A percentile compares a stretch with the other conserved stretches of the same genome.
These are phyloP conservation scores for Zasmidium cellare DNA, from an alignment of 2,329 filamentous ascomycete species.

Conservation along the genomic window DNA sequence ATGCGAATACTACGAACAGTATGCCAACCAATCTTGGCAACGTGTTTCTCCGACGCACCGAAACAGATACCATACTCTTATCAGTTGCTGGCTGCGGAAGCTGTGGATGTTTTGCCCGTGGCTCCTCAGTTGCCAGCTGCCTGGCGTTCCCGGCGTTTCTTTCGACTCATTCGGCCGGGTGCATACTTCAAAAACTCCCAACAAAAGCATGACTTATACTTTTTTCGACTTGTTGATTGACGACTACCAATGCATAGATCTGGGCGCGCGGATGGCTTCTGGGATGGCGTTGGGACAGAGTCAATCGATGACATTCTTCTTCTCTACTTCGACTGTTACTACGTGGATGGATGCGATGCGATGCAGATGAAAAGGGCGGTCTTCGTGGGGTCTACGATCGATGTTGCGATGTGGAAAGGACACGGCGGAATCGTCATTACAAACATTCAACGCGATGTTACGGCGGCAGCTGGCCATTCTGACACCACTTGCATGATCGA, in stretches of 20 bases:
- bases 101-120: not conserved
- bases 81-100: not conserved
- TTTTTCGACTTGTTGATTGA: slow-evolving; percentile 9
- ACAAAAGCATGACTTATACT: slow-evolving; percentile 15
- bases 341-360: not conserved
- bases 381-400: not conserved
- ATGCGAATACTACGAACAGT: not conserved
- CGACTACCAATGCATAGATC: slow-evolving; percentile 10
- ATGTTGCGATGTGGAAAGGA: not conserved
- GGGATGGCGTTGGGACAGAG: slow-evolving; percentile 5
- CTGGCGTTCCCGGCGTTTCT: slow-evolving; percentile 9
- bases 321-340: not conserved
- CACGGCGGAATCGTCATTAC: not conserved
- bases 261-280: not conserved
- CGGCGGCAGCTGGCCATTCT: not conserved
- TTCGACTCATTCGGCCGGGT: not conserved
- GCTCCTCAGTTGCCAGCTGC: not conserved
- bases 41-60: not conserved
- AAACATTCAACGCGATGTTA: not conserved
- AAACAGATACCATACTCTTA: slow-evolving; percentile 4
- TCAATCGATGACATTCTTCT: slow-evolving; percentile 2
- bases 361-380: not conserved
- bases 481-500: not conserved
- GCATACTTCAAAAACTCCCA: slow-evolving; percentile 6
- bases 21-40: not conserved